Conservation (phyloP, 306 rosid genomes). For the Gynostemma pentaphyllum region DNA sequence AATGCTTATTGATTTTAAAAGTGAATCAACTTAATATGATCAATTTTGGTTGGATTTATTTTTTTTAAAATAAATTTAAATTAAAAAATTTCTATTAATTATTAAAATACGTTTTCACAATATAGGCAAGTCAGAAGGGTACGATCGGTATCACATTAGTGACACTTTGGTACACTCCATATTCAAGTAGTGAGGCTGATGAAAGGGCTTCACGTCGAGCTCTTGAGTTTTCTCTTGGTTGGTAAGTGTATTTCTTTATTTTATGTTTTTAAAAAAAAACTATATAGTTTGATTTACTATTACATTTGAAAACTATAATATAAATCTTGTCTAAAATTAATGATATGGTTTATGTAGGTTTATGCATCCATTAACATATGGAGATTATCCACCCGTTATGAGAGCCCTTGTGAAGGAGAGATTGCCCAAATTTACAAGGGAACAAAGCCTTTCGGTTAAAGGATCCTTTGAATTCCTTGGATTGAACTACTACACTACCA, state of each 20-base stretch:
- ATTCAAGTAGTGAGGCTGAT: constrained; percentile 17
- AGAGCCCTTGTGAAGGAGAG: constrained; percentile 13
- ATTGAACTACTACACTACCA: constrained; percentile 17
- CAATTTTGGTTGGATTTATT: too few species aligned
- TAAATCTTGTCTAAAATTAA: too few species aligned
- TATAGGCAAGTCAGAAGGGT: constrained; percentile 40
- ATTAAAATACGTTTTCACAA: too few species aligned
- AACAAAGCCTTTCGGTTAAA: constrained; percentile 9
- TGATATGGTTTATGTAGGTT: constrained; percentile 11
- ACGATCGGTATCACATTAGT: constrained; percentile 38
- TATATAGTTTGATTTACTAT: too few species aligned
- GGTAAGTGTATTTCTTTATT: constrained; percentile 16
- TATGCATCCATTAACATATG: constrained; percentile 22
- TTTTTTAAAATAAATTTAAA: not conserved
- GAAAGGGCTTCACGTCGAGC: constrained; percentile 23
- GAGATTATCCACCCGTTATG: constrained; percentile 21
- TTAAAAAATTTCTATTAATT: too few species aligned
- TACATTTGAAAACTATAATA: too few species aligned
- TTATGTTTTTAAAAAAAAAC: not conserved
- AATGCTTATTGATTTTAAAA: too few species aligned
- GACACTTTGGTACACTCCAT: constrained; percentile 35
- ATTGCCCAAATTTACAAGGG: constrained; percentile 20
- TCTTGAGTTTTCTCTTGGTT: constrained; percentile 42
- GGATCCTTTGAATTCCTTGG: constrained; percentile 28
- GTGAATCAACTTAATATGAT: too few species aligned